A percentile compares a stretch with the other conserved stretches of the same genome.
phyloP scores from a whole-genome alignment of 441 rosid species.

The Erodium texanum region DNA sequence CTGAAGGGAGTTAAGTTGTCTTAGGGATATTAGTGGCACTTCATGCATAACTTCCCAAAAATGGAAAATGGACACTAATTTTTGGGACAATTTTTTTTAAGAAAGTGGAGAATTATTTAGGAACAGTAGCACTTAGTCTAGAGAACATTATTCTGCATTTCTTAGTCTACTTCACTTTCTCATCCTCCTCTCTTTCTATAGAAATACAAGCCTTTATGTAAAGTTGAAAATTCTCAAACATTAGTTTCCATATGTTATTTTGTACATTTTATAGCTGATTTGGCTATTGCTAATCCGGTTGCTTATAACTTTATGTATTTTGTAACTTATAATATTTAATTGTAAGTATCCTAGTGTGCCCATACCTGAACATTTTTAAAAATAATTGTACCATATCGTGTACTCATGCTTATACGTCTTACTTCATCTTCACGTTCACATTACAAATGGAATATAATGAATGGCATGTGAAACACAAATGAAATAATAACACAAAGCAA shows the following conservation, averaged over 20 bases:
- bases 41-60: background rate
- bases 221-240: background rate
- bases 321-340: no score
- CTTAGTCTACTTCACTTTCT: background rate
- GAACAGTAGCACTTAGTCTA: background rate
- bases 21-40: background rate
- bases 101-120: background rate
- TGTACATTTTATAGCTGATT: background rate
- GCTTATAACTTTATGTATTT: background rate
- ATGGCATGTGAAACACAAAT: conserved; percentile 4
- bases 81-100: background rate
- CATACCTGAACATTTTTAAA: background rate
- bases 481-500: conserved; percentile 12
- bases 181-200: background rate
- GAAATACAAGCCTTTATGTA: background rate
- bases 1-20: background rate
- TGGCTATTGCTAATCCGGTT: background rate
- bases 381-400: background rate
- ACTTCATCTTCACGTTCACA: conserved; percentile 3
- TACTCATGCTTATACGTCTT: background rate
- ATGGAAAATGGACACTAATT: background rate
- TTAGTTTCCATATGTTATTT: background rate
- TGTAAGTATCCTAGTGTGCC: background rate
- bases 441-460: conserved; percentile 6
- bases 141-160: background rate